Evolutionary conservation across 2,329 filamentous ascomycete species (phyloP), one percentile per base, ranked within the genome.

Genomic region (Neonectria ditissima): DNA sequence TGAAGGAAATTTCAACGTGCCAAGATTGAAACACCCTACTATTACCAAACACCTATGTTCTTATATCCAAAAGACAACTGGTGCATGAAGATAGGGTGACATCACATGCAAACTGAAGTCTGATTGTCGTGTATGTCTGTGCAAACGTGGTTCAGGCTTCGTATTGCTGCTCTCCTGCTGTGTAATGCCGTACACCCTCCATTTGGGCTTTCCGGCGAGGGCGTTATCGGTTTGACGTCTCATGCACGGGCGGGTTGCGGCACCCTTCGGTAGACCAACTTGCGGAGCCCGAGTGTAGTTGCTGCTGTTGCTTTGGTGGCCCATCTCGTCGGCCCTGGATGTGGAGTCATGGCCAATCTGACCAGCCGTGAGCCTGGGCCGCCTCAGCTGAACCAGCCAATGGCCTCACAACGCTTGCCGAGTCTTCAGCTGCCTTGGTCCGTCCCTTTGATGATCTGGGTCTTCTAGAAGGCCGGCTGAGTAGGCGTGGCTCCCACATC

Each of bases 11-110:
- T 80, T 79, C 69, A 79, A 80, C 84, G 84, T 86, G 84, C 84
- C 84, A 81, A 87, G 80, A 86, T 77, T 69, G 73, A 83, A 73
- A 72, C 62, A 70, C 82, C 82, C 79, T 79, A 80, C 79, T 81
- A 86, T 86, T 86, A 87, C 84, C 84, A 86, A 86, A 85, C 84
- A 85, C 83, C 81, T 80, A 75, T 77, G 80, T 75, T 75, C 74
- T 73, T 69, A 63, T 68, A 67, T 68, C 69, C 77, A 64, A 78
- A 78, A 77, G 80, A 78, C 77, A 73, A 73, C 67, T 76, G 84
- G 84, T 85, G 84, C 83, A 86, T 86, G 84, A 86, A 86, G 81
- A 81, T 81, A 75, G 75, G 81, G 82, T 79, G 69, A 86, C 82
- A 84, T 80, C 37, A 52, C 63, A 55, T 59, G 43, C 24, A 52